Conservation (phyloP, 331 rosid genomes). For the Prunus yedoensis region DNA sequence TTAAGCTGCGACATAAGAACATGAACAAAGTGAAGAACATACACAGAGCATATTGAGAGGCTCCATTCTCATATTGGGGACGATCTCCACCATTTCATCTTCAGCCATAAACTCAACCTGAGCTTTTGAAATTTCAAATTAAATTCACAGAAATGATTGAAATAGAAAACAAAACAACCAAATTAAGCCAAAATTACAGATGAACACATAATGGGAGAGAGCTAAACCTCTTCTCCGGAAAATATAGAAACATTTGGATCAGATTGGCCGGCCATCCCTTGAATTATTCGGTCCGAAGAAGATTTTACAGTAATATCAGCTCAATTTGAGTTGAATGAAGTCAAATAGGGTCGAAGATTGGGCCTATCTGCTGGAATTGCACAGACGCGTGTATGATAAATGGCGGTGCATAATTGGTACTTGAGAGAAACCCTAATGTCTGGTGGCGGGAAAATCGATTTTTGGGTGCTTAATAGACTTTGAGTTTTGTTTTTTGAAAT, state of each 20-base stretch:
- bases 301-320: not conserved
- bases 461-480: not conserved
- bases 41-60: conserved; percentile 73
- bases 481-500: not conserved
- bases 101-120: conserved; percentile 92
- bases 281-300: not conserved
- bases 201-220: not conserved
- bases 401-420: not conserved
- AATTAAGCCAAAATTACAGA: not conserved
- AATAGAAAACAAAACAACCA: not conserved
- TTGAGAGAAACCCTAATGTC: conserved; percentile 12
- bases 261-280: conserved; percentile 78
- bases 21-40: conserved; percentile 18
- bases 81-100: conserved; percentile 76
- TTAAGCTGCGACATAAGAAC: not conserved
- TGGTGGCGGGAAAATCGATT: conserved; percentile 25
- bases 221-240: conserved; percentile 71
- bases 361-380: not conserved
- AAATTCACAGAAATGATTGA: not conserved
- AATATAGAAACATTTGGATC: conserved; percentile 54
- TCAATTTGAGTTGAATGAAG: not conserved
- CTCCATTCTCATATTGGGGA: conserved; percentile 89
- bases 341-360: not conserved
- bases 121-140: not conserved
- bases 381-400: no score